Evolutionary conservation across 352 stramenopile genomes (phyloP), one percentile per base, ranked within the genome.

Genomic region (Globisporangium takayamanum): DNA sequence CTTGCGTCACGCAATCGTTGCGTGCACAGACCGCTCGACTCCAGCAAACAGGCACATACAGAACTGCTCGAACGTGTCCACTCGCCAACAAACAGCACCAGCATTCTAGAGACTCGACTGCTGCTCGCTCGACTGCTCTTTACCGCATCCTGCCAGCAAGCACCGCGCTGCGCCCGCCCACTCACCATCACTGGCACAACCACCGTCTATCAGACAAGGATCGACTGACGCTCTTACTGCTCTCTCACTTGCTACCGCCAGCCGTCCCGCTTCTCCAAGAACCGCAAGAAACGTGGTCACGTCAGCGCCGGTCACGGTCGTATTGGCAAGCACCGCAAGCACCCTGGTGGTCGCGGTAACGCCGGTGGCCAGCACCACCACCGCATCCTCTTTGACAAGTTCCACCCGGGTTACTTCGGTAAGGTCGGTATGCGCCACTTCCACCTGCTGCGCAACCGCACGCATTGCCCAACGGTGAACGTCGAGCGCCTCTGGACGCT

Each of bases 341-440:
- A 99, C 84, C 97, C 98, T 55, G 96, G 97, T 95, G 98, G 98
- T 95, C 97, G 98, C 68, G 98, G 98, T 99, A 99, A 99, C 88
- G 98, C 98, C 68, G 98, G 98, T 98, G 98, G 98, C 80, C 96
- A 99, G 81, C 98, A 99, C 80, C 98, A 99, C 84, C 97, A 99
- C 89, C 94, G 98, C 69, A 99, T 98, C 83, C 87, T 99, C 50
- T 98, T 99, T 73, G 98, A 99, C 90, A 99, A 99, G 88, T 99
- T 98, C 79, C 97, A 99, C 76, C 97, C 97, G 78, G 97, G 98
- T 97, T 99, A 99, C 89, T 99, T 99, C 72, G 98, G 98, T 94
- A 99, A 99, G 89, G 97, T 99, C 64, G 98, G 98, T 96, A 99
- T 99, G 97, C 92, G 98, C 70, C 97, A 98, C 59, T 99, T 99